Conservation (phyloP, 2,329 filamentous ascomycete species). For the Talaromyces sp. region DNA sequence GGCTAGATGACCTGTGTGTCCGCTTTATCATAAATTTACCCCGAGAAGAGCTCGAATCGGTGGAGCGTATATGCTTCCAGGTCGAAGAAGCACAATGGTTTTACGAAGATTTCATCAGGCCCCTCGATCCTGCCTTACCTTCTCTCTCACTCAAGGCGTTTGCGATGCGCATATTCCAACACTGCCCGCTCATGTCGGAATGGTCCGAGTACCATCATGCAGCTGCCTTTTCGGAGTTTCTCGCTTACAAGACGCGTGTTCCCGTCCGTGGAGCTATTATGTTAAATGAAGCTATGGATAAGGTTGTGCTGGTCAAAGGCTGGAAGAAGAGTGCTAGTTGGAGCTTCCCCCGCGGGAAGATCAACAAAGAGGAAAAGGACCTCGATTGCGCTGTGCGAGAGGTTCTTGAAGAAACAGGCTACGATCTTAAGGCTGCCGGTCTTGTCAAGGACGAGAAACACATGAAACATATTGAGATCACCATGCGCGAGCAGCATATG, state of each 20-base stretch:
- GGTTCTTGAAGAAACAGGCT: constrained; percentile 94
- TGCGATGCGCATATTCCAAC: constrained; percentile 85
- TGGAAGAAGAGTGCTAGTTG: constrained; percentile 97
- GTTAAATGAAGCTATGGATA: constrained; percentile 91
- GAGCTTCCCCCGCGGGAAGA: constrained; percentile 96
- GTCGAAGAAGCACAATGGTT: constrained; percentile 99
- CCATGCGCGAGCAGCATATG: constrained; percentile 90
- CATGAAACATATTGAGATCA: constrained; percentile 81
- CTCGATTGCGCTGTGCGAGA: constrained; percentile 91
- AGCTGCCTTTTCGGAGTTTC: constrained; percentile 84
- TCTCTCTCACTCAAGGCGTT: constrained; percentile 83
- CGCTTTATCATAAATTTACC: constrained; percentile 98
- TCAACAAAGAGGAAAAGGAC: constrained; percentile 95
- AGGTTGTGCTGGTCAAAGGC: constrained; percentile 88
- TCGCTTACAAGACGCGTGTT: constrained; percentile 90
- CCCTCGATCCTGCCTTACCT: constrained; percentile 78
- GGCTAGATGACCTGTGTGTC: constrained; percentile 96
- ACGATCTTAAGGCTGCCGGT: constrained; percentile 73
- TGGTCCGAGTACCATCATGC: constrained; percentile 77
- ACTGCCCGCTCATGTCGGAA: constrained; percentile 81
- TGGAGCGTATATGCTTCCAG: constrained; percentile 95
- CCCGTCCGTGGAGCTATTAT: constrained; percentile 93
- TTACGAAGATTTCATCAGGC: constrained; percentile 98
- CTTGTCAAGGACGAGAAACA: constrained; percentile 70
- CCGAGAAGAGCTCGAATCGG: constrained; percentile 80